These are phyloP conservation scores for Przewalskia tangutica DNA, from an alignment of 257 asterid species.

Conservation along the genomic window DNA sequence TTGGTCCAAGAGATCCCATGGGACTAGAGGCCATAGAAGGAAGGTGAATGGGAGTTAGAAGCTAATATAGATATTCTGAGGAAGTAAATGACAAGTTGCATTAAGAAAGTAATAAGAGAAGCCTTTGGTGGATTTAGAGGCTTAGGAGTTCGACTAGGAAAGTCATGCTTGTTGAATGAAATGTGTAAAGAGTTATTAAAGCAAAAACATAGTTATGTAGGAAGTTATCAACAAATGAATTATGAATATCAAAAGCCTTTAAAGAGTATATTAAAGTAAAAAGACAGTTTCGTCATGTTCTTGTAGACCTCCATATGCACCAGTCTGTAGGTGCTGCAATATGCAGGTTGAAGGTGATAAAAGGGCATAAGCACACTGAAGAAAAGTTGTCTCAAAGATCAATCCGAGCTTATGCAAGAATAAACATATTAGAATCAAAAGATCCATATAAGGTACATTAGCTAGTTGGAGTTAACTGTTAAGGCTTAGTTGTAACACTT, in stretches of 20 bases:
- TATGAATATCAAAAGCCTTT: neutral
- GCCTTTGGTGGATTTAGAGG: neutral
- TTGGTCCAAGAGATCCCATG: neutral
- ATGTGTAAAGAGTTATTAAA: neutral
- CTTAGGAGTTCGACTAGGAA: neutral
- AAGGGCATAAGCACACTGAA: neutral
- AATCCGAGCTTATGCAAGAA: neutral
- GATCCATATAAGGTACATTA: neutral
- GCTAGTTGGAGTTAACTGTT: neutral
- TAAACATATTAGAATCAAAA: neutral
- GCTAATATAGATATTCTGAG: neutral
- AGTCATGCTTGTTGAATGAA: neutral
- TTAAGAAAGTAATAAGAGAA: neutral
- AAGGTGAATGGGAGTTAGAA: neutral
- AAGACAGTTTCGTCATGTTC: neutral
- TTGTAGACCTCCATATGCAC: neutral
- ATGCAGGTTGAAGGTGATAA: neutral
- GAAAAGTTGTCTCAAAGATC: neutral
- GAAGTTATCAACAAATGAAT: neutral
- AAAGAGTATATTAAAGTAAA: neutral
- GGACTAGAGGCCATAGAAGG: neutral
- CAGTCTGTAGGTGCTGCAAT: neutral
- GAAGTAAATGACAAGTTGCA: neutral
- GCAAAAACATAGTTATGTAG: neutral
- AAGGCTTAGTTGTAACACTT: neutral